Evolutionary conservation across 1,139 yeast species (phyloP).

Genomic region (Geotrichum carabidarum): DNA sequence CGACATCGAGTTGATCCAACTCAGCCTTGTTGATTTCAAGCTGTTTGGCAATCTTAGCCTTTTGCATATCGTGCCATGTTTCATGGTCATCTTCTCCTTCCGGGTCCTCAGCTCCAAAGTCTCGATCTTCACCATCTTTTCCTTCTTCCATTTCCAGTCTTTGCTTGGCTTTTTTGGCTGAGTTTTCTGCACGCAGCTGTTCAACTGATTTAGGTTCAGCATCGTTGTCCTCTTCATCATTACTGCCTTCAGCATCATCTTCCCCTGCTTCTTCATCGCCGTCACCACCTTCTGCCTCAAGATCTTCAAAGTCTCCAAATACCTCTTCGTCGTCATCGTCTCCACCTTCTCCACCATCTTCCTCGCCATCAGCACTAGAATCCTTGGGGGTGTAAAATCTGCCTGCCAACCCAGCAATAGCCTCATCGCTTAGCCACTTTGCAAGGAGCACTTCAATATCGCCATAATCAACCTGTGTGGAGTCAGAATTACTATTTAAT

Average conservation of each 20-base stretch:
- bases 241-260: slow-evolving; percentile 44
- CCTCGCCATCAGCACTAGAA: slow-evolving; percentile 25
- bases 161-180: slow-evolving; percentile 82
- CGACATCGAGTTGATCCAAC: slow-evolving; percentile 62
- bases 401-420: slow-evolving; percentile 44
- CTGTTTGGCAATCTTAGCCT: slow-evolving; percentile 95
- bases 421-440: slow-evolving; percentile 47
- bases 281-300: slow-evolving; percentile 52
- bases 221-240: slow-evolving; percentile 54
- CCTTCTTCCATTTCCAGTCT: slow-evolving; percentile 88
- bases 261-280: slow-evolving; percentile 33
- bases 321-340: slow-evolving; percentile 40
- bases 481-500: slow-evolving; percentile 32
- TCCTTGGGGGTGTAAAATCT: slow-evolving; percentile 70
- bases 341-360: slow-evolving; percentile 35
- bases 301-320: slow-evolving; percentile 66
- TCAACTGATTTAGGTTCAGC: slow-evolving; percentile 46
- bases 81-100: slow-evolving; percentile 71
- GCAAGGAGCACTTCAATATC: slow-evolving; percentile 24
- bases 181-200: slow-evolving; percentile 60
- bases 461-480: slow-evolving; percentile 21
- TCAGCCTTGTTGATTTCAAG: slow-evolving; percentile 81
- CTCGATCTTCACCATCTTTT: slow-evolving; percentile 65
- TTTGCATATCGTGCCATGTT: slow-evolving; percentile 96
- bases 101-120: slow-evolving; percentile 66